Conservation (phyloP, 768 basidiomycete genomes). For the Lactarius hatsudake region DNA sequence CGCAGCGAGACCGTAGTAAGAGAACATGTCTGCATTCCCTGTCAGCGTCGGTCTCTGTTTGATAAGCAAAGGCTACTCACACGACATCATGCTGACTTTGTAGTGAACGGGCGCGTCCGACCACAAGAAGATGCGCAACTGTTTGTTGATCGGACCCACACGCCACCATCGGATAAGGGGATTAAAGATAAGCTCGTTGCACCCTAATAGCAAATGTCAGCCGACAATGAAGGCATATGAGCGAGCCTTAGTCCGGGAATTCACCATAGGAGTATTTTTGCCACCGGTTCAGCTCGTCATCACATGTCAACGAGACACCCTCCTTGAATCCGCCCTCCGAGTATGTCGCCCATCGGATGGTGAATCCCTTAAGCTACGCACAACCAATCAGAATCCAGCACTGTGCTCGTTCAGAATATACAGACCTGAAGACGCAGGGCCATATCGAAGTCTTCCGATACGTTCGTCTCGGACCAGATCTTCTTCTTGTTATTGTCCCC, state of each 20-base stretch:
- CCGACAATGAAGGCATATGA: background rate
- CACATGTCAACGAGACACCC: conserved; percentile 84
- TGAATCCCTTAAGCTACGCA: conserved; percentile 53
- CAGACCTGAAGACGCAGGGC: conserved; percentile 55
- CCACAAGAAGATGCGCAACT: conserved; percentile 76
- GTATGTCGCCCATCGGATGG: conserved; percentile 85
- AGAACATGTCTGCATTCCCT: conserved; percentile 40
- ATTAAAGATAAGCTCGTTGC: conserved; percentile 81
- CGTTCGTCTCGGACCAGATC: conserved; percentile 81
- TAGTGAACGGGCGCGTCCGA: conserved; percentile 75
- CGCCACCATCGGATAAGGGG: conserved; percentile 76
- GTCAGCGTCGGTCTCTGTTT: background rate
- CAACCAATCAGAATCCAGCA: background rate
- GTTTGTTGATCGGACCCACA: conserved; percentile 79
- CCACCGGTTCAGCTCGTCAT: conserved; percentile 91
- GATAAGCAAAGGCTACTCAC: conserved; percentile 39
- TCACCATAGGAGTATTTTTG: conserved; percentile 81
- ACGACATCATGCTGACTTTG: conserved; percentile 77
- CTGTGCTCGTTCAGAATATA: background rate
- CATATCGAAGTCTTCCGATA: conserved; percentile 84
- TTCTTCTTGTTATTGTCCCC: conserved; percentile 59
- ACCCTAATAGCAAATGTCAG: conserved; percentile 40
- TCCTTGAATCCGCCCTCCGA: conserved; percentile 85
- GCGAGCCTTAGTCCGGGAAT: conserved; percentile 24
- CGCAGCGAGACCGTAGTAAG: conserved; percentile 61